Evolutionary conservation across 108 stramenopile genomes (phyloP), one percentile per base, ranked within the genome.

Genomic region (Cyclotella distinguenda): DNA sequence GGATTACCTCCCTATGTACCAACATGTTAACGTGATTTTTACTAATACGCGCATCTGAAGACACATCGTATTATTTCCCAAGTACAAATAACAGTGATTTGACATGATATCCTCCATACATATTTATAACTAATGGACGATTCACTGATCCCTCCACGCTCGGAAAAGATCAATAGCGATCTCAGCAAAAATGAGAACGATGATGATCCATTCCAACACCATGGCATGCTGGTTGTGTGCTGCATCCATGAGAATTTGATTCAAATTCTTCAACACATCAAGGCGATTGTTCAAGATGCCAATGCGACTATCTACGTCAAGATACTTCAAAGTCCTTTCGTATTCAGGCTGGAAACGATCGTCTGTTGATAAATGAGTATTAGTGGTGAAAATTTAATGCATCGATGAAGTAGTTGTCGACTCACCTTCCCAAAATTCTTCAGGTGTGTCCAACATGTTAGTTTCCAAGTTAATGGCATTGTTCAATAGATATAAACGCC

Each of bases 391-490:
- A n/a, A 51, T 34, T 28, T 5, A 25, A 38, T 25, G 16, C 7
- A 57, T 28, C 3, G 16, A 6, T 28, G 6, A 28, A 26, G 10
- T 25, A 21, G 8, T 33, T n/a, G 4, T 2, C 1, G 5, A 53
- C 69, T 61, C 34, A 70, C 69, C 69, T 36, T 81, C 80, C 80
- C 80, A 81, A 60, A 81, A 72, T 30, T 81, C 80, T 45, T 81
- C 80, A 1, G 80, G 80, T 0, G 64, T 72, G 46, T 81, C 80
- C 58, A 77, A 52, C 61, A 81, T 47, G 33, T 44, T 81, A 16
- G 70, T 72, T 36, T 72, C 71, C 65, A 81, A 61, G 43, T 81
- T 81, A 38, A 81, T 81, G 1, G 73, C 80, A 62, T 81, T 74
- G 25, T 81, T 81, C 27, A 81, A 25, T 10, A 81, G 55, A 30